These are phyloP conservation scores for Xylariaceae sp. DNA, from an alignment of 2,329 filamentous ascomycete species.

Conservation along the genomic window DNA sequence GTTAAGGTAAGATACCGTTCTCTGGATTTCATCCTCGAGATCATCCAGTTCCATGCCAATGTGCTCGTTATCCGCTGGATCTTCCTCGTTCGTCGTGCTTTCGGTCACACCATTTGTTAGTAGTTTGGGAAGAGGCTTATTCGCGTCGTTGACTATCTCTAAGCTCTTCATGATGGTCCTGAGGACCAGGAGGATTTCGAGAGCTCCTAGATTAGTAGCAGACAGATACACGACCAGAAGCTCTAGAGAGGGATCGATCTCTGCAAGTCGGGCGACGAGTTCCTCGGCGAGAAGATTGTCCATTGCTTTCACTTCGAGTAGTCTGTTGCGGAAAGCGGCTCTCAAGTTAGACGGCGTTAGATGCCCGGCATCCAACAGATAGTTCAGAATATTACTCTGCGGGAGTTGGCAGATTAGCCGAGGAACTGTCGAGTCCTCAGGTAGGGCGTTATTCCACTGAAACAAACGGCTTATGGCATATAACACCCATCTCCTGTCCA, in stretches of 20 bases:
- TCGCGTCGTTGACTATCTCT: constrained; percentile 50
- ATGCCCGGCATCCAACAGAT: constrained; percentile 57
- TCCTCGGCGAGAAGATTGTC: constrained; percentile 54
- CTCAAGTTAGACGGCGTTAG: constrained; percentile 56
- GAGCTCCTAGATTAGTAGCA: constrained; percentile 59
- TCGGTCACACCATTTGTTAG: constrained; percentile 30
- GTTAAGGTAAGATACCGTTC: constrained; percentile 63
- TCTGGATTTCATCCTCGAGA: constrained; percentile 61
- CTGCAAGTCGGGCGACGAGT: constrained; percentile 57
- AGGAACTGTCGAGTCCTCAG: constrained; percentile 40
- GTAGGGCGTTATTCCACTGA: constrained; percentile 47
- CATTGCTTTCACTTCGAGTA: constrained; percentile 40
- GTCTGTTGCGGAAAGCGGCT: constrained; percentile 51
- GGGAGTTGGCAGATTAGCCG: constrained; percentile 42
- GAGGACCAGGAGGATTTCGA: constrained; percentile 64
- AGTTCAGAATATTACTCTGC: constrained; percentile 53
- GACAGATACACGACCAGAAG: constrained; percentile 63
- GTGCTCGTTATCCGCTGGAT: constrained; percentile 32
- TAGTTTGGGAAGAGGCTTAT: constrained; percentile 33
- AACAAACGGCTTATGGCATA: constrained; percentile 61
- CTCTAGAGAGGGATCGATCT: constrained; percentile 65
- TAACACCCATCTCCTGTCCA: constrained; percentile 62
- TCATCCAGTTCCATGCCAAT: constrained; percentile 55
- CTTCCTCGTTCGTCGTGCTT: constrained; percentile 19
- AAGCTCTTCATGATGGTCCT: constrained; percentile 65